Percentiles rank a stretch among this genome's conserved stretches.
Conservation (phyloP, 2,329 filamentous ascomycete genomes). For the Fusarium pseudograminearum region DNA sequence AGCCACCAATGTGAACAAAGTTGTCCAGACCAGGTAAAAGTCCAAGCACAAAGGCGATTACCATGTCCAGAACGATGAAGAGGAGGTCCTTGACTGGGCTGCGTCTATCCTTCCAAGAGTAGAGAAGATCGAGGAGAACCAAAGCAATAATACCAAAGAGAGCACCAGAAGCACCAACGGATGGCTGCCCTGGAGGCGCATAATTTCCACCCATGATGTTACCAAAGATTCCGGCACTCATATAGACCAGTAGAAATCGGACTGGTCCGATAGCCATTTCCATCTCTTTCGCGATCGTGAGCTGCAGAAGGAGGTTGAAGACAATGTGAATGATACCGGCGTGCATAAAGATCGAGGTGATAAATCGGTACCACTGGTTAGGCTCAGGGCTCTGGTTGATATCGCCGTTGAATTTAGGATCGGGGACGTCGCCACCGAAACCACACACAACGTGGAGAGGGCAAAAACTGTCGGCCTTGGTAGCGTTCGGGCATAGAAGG, state of each 20-base stretch:
- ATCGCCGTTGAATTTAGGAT: slow-evolving; percentile 70
- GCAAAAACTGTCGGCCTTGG: slow-evolving; percentile 72
- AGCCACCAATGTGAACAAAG: slow-evolving; percentile 96
- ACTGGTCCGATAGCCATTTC: slow-evolving; percentile 89
- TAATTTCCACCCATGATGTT: slow-evolving; percentile 96
- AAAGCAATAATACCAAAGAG: slow-evolving; percentile 94
- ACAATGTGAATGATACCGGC: slow-evolving; percentile 93
- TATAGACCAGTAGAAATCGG: slow-evolving; percentile 89
- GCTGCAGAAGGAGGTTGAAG: slow-evolving; percentile 93
- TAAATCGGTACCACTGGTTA: slow-evolving; percentile 98
- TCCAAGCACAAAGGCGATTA: slow-evolving; percentile 91
- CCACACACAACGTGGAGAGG: slow-evolving; percentile 85
- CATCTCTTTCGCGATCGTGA: slow-evolving; percentile 92
- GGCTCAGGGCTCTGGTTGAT: slow-evolving; percentile 70
- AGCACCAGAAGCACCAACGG: slow-evolving; percentile 88
- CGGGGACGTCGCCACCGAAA: slow-evolving; percentile 74
- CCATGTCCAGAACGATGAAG: slow-evolving; percentile 86
- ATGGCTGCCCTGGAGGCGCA: slow-evolving; percentile 82
- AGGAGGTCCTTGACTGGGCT: slow-evolving; percentile 85
- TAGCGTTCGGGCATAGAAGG: slow-evolving; percentile 88
- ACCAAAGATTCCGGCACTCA: slow-evolving; percentile 92
- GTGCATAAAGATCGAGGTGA: slow-evolving; percentile 94
- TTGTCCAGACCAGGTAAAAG: slow-evolving; percentile 95
- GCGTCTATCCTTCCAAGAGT: slow-evolving; percentile 86
- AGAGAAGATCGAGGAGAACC: slow-evolving; percentile 87